Percentiles rank a stretch among this genome's conserved stretches.
Conservation (phyloP, 345 rosid species). For the Balakata baccata region DNA sequence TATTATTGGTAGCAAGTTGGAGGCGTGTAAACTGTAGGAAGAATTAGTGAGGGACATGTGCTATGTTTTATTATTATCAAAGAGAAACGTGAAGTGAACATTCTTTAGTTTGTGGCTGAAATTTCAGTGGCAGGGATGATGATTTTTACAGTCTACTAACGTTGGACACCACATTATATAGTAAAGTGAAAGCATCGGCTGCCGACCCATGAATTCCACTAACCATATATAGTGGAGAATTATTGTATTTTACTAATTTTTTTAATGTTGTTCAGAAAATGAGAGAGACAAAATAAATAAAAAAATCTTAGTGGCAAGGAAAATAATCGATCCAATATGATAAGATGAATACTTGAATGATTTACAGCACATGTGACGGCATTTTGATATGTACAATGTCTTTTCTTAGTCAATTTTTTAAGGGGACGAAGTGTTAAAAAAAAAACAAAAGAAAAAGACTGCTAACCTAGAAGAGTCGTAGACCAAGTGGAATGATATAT, state of each 20-base stretch:
- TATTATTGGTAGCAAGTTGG: not conserved
- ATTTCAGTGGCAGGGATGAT: not conserved
- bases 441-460: too few relatives aligned
- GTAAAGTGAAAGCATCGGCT: not conserved
- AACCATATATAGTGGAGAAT: conserved; percentile 11
- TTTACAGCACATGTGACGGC: too few relatives aligned
- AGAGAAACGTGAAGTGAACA: conserved; percentile 9
- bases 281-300: not conserved
- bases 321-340: too few relatives aligned
- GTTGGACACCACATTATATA: conserved; percentile 9
- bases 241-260: not conserved
- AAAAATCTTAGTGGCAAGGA: too few relatives aligned
- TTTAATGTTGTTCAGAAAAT: not conserved
- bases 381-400: too few relatives aligned
- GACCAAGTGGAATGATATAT: too few relatives aligned
- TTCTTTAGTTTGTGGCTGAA: conserved; percentile 14
- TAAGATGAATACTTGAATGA: too few relatives aligned
- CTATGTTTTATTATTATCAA: conserved; percentile 1
- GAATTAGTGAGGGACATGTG: conserved; percentile 28
- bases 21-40: conserved; percentile 15
- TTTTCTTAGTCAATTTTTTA: too few relatives aligned
- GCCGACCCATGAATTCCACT: conserved; percentile 33
- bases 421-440: too few relatives aligned
- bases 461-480: too few relatives aligned
- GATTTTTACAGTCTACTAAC: conserved; percentile 5